Conservation (phyloP, 371 early-diverging fungal species). For the Rhizomucor pusillus region DNA sequence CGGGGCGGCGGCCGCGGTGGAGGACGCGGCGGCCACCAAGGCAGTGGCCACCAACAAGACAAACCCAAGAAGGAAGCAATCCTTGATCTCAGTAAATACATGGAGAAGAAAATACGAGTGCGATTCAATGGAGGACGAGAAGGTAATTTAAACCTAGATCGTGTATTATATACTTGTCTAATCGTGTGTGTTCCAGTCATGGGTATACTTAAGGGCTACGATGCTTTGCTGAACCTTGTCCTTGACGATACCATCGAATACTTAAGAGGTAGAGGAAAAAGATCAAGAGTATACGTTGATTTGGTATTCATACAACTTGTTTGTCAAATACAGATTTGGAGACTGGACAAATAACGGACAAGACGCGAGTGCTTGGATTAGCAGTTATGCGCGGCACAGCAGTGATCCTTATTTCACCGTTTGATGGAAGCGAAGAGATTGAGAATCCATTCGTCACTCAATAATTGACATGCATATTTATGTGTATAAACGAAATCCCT, state of each 20-base stretch:
- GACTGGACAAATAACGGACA: conserved; percentile 61
- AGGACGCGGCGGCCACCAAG: conserved; percentile 42
- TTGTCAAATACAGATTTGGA: conserved; percentile 75
- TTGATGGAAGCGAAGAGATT: conserved; percentile 90
- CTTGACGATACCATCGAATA: conserved; percentile 89
- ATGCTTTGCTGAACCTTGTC: conserved; percentile 91
- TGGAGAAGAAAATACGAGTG: conserved; percentile 88
- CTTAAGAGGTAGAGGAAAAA: conserved; percentile 56
- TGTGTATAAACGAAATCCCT: conserved; percentile 12
- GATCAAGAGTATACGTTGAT: not conserved
- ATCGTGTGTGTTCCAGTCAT: conserved; percentile 55
- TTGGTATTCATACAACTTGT: not conserved
- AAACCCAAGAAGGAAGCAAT: conserved; percentile 85
- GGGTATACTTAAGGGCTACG: conserved; percentile 90
- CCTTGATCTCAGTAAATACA: conserved; percentile 88
- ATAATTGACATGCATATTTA: conserved; percentile 10
- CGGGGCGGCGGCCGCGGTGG: conserved; percentile 58
- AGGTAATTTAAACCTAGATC: conserved; percentile 56
- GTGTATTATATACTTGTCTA: too few species aligned
- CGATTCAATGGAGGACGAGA: conserved; percentile 95
- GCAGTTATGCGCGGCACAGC: conserved; percentile 90
- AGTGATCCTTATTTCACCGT: conserved; percentile 87
- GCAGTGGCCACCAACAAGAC: conserved; percentile 44
- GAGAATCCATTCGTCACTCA: conserved; percentile 83
- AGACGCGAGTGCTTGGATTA: conserved; percentile 77